These are phyloP conservation scores for Hypsizygus marmoreus DNA, from an alignment of 768 basidiomycete species.

Conservation along the genomic window DNA sequence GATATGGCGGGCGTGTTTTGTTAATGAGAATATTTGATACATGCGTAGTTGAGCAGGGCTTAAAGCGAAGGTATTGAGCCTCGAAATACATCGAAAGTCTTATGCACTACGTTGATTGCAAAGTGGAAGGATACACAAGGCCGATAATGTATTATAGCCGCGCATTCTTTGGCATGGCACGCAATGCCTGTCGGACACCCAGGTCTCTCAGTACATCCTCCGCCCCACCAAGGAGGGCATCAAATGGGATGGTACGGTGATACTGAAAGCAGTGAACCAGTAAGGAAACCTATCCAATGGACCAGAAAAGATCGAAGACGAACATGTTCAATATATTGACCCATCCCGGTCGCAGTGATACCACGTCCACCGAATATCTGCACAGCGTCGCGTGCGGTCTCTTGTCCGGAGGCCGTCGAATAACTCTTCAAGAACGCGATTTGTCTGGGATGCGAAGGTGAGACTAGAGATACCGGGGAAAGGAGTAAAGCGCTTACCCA, in stretches of 20 bases:
- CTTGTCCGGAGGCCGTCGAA: conserved; percentile 60
- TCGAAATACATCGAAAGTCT: too few species aligned
- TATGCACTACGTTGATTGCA: too few species aligned
- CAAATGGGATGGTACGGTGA: conserved; percentile 67
- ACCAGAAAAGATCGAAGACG: conserved; percentile 23
- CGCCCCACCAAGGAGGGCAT: conserved; percentile 72
- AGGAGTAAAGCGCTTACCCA: conserved; percentile 47
- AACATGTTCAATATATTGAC: conserved; percentile 72
- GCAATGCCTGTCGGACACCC: conserved; percentile 66
- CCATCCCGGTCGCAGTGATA: conserved; percentile 84
- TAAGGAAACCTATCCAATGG: not conserved
- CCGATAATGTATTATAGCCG: too few species aligned
- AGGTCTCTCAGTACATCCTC: conserved; percentile 67
- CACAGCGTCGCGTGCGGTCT: conserved; percentile 60
- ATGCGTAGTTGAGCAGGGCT: too few species aligned
- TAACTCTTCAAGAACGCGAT: conserved; percentile 77
- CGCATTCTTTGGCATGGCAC: conserved; percentile 60
- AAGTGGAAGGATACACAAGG: too few species aligned
- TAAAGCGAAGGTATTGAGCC: too few species aligned
- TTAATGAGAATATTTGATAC: too few species aligned
- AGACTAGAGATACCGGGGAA: not conserved
- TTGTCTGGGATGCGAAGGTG: conserved; percentile 38
- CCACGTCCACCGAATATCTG: conserved; percentile 86
- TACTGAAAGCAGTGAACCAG: conserved; percentile 39
- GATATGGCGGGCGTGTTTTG: too few species aligned